Evolutionary conservation across 2,329 filamentous ascomycete species (phyloP), one percentile per base, ranked within the genome.

Genomic region (Pochonia chlamydosporia): DNA sequence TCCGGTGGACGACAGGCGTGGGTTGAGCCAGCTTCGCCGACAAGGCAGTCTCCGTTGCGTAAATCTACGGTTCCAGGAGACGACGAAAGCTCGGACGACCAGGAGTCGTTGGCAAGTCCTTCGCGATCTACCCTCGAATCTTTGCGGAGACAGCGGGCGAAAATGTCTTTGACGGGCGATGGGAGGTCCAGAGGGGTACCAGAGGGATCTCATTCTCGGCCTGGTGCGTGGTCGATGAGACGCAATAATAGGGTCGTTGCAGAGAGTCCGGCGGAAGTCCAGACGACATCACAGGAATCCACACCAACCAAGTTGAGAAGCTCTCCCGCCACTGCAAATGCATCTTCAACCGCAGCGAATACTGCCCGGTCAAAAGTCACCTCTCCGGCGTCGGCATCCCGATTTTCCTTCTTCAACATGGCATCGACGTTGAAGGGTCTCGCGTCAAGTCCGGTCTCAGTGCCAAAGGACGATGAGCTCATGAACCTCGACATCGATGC

Each of bases 401-500:
- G 67, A 26, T 69, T 77, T 50, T 67, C 69, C 33, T 73, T 76
- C 53, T 61, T 78, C 40, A 60, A 69, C 3, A 70, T 73, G 3
- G 67, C 70, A 43, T 68, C 73, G 5, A 65, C 71, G 10, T 59
- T 75, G 39, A 71, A 59, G 48, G 56, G 57, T 20, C 46, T 46
- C 51, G 39, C 54, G 20, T 53, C 52, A 9, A 49, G 55, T 26
- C 49, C 59, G 20, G 47, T 56, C 20, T n/a, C 59, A 9, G 52
- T 54, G 28, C 60, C 56, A 13, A 63, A 59, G 21, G 65, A 75
- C 46, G 79, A 83, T 50, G 76, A 81, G 49, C 69, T 82, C 5
- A 71, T 74, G 54, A 71, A 70, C 43, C 65, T 84, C 42, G 71
- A 83, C 56, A 69, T 84, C 33, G 72, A 77, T 26, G 60, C 72